Evolutionary conservation across 2,329 filamentous ascomycete genomes (phyloP).

Genomic region (Sodiomyces alkalinus): DNA sequence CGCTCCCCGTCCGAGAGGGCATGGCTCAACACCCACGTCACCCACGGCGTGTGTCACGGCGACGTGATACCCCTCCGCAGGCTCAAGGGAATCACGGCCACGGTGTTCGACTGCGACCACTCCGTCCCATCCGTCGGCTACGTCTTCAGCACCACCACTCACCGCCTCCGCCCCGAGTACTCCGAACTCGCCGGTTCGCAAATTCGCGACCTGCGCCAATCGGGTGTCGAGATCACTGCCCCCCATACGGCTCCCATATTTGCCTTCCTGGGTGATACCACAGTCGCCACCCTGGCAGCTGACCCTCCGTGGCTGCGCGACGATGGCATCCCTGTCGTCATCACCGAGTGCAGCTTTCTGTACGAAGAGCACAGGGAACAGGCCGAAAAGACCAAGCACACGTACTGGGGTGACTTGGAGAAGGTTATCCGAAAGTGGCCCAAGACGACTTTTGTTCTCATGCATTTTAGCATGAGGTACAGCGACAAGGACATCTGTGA

Average conservation of each 20-base stretch:
- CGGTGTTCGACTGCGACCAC: slow-evolving; percentile 29
- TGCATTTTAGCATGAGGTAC: slow-evolving; percentile 30
- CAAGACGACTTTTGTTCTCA: slow-evolving; percentile 27
- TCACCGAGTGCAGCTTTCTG: slow-evolving; percentile 34
- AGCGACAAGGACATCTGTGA: slow-evolving; percentile 20
- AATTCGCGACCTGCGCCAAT: slow-evolving; percentile 20
- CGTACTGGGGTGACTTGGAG: slow-evolving; percentile 29
- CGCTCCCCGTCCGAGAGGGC: slow-evolving; percentile 8
- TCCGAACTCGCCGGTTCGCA: slow-evolving; percentile 17
- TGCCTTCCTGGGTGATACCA: slow-evolving; percentile 32
- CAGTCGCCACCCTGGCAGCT: slow-evolving; percentile 20
- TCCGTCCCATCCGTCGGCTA: slow-evolving; percentile 31
- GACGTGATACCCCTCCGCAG: slow-evolving; percentile 20
- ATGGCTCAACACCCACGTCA: slow-evolving; percentile 22
- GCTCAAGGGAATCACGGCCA: slow-evolving; percentile 20
- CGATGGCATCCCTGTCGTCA: slow-evolving; percentile 27
- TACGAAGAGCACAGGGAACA: slow-evolving; percentile 25
- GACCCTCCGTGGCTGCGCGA: slow-evolving; percentile 23
- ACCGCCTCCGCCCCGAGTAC: slow-evolving; percentile 23
- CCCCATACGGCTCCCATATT: slow-evolving; percentile 24
- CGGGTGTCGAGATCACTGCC: slow-evolving; percentile 23
- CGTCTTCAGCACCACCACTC: slow-evolving; percentile 24
- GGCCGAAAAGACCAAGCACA: slow-evolving; percentile 30
- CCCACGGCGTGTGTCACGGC: slow-evolving; percentile 19
- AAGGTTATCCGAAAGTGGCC: slow-evolving; percentile 25